phyloP scores from a whole-genome alignment of 1,284 basidiomycete species.

The Cutaneotrichosporon spelunceum region DNA sequence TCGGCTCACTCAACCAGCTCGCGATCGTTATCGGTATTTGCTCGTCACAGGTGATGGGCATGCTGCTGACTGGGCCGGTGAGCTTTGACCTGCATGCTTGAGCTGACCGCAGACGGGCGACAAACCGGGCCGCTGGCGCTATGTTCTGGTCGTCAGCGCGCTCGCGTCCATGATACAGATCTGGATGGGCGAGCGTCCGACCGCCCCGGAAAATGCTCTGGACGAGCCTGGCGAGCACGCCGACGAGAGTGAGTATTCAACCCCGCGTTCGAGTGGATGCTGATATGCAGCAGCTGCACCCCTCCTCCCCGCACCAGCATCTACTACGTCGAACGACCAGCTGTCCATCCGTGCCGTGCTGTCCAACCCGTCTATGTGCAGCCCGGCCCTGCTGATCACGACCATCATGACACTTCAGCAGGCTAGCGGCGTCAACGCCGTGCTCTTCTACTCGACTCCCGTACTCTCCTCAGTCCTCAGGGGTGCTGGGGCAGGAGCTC shows the following conservation, averaged over 20 bases:
- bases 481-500: constrained; percentile 62
- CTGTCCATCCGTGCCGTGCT: constrained; percentile 49
- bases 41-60: constrained; percentile 61
- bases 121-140: constrained; percentile 60
- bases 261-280: neutral
- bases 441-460: constrained; percentile 83
- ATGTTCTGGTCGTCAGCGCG: constrained; percentile 67
- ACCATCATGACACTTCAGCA: constrained; percentile 75
- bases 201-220: neutral
- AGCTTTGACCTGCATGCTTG: constrained; percentile 10
- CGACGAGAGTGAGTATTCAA: constrained; percentile 10
- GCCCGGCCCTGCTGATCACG: constrained; percentile 66
- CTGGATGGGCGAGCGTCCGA: constrained; percentile 36
- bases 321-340: constrained; percentile 49
- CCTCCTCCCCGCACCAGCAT: constrained; percentile 18
- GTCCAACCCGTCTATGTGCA: constrained; percentile 59
- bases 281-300: constrained; percentile 31
- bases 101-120: constrained; percentile 38
- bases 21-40: constrained; percentile 80
- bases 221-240: neutral
- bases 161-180: constrained; percentile 62
- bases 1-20: constrained; percentile 82
- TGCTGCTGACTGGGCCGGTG: constrained; percentile 43
- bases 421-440: constrained; percentile 74
- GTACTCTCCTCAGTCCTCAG: constrained; percentile 76